phyloP scores from a whole-genome alignment of 768 basidiomycete species.

The Leccinum subtestaceum region DNA sequence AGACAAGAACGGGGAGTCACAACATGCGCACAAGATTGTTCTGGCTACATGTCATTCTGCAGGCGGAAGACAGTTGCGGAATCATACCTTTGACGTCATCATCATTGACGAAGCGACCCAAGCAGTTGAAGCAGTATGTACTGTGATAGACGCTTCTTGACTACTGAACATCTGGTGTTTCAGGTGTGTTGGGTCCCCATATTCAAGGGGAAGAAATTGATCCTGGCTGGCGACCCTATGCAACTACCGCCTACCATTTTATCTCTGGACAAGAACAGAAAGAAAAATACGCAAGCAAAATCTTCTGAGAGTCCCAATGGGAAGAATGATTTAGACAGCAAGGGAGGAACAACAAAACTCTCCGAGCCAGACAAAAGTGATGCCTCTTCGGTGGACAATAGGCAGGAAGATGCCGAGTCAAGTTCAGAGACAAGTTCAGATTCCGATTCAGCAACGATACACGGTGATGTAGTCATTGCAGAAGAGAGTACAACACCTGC shows the following conservation, averaged over 20 bases:
- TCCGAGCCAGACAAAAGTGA: not conserved
- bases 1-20: not conserved
- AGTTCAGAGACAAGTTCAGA: constrained; percentile 8
- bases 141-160: not conserved
- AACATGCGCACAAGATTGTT: constrained; percentile 58
- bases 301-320: not conserved
- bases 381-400: not conserved
- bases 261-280: constrained; percentile 50
- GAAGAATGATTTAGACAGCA: not conserved
- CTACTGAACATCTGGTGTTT: not conserved
- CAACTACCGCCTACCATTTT: constrained; percentile 94
- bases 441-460: constrained; percentile 20
- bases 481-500: constrained; percentile 15
- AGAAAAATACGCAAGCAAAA: constrained; percentile 20
- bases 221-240: constrained; percentile 92
- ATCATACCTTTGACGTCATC: constrained; percentile 83
- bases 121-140: constrained; percentile 83
- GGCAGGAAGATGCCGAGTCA: constrained; percentile 6
- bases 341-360: not conserved
- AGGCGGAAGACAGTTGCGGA: constrained; percentile 76
- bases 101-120: constrained; percentile 99
- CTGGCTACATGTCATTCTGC: constrained; percentile 94
- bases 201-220: constrained; percentile 85
- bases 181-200: constrained; percentile 87
- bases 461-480: constrained; percentile 19